Evolutionary conservation across 2,329 filamentous ascomycete species (phyloP), one percentile per base, ranked within the genome.

Genomic region (Blastomyces gilchristii): DNA sequence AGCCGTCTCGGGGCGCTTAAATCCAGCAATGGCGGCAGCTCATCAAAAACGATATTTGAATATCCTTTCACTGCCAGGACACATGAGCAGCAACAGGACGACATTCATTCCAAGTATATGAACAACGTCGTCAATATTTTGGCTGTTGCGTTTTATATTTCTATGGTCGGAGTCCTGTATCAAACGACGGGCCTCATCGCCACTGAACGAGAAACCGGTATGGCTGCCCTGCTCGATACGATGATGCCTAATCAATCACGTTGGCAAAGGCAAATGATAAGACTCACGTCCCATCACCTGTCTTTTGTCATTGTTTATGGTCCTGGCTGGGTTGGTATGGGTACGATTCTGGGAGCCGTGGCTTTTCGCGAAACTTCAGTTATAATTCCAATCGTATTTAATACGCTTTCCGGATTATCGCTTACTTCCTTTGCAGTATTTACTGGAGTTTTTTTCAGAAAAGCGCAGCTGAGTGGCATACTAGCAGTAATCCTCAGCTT

Each of bases 131-230:
- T 89, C 69, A 85, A 87, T 68, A 89, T 90, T 67, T 80, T 96
- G 67, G 90, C 82, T 18, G 86, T 95, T 25, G 86, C 87, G 0
- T 91, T 95, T 71, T 86, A 95, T 69, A 84, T 91, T 59, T 88
- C 86, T 25, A 82, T 94, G 62, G 86, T 94, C 56, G 90, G 90
- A 62, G 83, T 96, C 34, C 87, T 87, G 47, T 97, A 96, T 72
- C 91, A 97, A 70, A 80, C 96, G 63, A 90, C 90, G 0, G 92
- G 92, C 9, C 86, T 92, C 69, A 87, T 96, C 72, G 91, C 92
- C 8, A 85, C 87, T 1, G 92, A 97, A 76, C 82, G 92, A 63
- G 92, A 97, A 77, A 80, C 86, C 18, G 92, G 91, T 63, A 94
- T 96, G 83, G 90, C 90, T 4, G 89, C 91, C 66, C 80, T 97